Conservation (phyloP, 2,329 filamentous ascomycete species). For the Fusarium sarcochroum region DNA sequence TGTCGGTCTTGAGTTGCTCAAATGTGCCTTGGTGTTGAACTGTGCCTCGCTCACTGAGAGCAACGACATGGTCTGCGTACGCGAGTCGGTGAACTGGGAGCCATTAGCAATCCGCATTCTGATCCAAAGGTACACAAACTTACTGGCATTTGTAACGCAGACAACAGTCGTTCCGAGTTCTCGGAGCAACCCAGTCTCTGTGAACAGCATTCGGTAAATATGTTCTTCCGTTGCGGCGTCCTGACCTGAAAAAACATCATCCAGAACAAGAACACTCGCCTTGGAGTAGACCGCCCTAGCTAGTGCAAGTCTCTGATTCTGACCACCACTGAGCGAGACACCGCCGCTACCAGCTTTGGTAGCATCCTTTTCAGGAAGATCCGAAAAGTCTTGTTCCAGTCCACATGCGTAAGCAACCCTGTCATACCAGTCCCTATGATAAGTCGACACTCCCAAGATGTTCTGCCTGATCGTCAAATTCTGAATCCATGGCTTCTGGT, state of each 20-base stretch:
- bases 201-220: constrained; percentile 17
- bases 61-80: constrained; percentile 15
- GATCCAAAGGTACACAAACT: not conserved
- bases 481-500: constrained; percentile 24
- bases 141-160: constrained; percentile 21
- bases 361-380: constrained; percentile 8
- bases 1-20: constrained; percentile 16
- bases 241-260: constrained; percentile 52
- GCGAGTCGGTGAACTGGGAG: constrained; percentile 5
- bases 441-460: constrained; percentile 10
- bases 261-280: constrained; percentile 48
- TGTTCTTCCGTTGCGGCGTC: constrained; percentile 31
- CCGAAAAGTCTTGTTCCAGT: constrained; percentile 15
- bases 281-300: constrained; percentile 46
- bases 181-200: constrained; percentile 5
- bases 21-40: constrained; percentile 30
- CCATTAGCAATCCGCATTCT: too few relatives aligned
- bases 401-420: constrained; percentile 15
- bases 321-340: constrained; percentile 54
- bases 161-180: constrained; percentile 9
- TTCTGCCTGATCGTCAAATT: constrained; percentile 23
- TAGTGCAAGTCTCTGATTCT: constrained; percentile 50
- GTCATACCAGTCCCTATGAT: constrained; percentile 16
- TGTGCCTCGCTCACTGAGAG: constrained; percentile 14
- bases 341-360: constrained; percentile 52